A percentile compares a stretch with the other conserved stretches of the same genome.
These are phyloP conservation scores for Neurospora sp. DNA, from an alignment of 495 filamentous ascomycete genomes.

Conservation along the genomic window DNA sequence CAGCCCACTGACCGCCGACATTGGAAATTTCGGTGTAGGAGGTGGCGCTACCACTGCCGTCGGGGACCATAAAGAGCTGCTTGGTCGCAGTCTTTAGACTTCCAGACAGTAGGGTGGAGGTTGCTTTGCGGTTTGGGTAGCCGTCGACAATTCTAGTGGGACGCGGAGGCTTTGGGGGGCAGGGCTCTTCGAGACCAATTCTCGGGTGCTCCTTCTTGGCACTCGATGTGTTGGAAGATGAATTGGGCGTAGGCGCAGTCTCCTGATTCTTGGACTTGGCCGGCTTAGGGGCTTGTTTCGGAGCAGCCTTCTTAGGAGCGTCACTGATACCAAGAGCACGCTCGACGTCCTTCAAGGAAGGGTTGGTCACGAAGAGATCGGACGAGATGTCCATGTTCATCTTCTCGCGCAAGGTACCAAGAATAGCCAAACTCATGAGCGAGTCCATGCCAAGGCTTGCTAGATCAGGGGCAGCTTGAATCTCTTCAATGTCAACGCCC, in stretches of 20 bases:
- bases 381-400: constrained; percentile 36
- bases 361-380: constrained; percentile 38
- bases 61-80: constrained; percentile 63
- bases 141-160: constrained; percentile 48
- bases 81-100: constrained; percentile 48
- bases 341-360: constrained; percentile 38
- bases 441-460: constrained; percentile 51
- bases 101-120: constrained; percentile 54
- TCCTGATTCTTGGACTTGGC: constrained; percentile 13
- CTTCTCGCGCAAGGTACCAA: constrained; percentile 49
- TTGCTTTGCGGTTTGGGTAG: constrained; percentile 57
- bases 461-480: constrained; percentile 41
- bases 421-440: constrained; percentile 47
- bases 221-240: neutral
- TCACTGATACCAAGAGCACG: constrained; percentile 32
- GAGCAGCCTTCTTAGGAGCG: constrained; percentile 25
- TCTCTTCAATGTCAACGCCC: constrained; percentile 53
- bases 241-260: constrained; percentile 14
- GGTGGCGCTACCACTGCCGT: constrained; percentile 61
- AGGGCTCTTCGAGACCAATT: constrained; percentile 23
- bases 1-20: constrained; percentile 40
- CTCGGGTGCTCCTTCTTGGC: constrained; percentile 11
- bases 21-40: constrained; percentile 49
- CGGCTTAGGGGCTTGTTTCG: constrained; percentile 20
- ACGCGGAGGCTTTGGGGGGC: constrained; percentile 24